Conservation (phyloP, 164 flowering plant species). For the Annona squamosa region DNA sequence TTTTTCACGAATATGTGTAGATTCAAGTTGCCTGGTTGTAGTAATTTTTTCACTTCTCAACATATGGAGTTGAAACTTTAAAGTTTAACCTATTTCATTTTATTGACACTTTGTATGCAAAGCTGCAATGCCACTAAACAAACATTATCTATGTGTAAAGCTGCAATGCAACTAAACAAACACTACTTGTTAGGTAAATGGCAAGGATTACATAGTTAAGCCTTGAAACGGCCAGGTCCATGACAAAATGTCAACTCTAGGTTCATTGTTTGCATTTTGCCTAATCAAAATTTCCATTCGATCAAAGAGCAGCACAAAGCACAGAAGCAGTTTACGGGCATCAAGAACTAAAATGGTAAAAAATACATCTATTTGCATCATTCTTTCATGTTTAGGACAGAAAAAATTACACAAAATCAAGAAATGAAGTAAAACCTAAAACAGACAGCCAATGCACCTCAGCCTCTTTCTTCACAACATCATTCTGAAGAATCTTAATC, state of each 20-base stretch:
- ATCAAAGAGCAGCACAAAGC: no score
- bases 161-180: background rate
- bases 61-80: no score
- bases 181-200: background rate
- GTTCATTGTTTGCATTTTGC: no score
- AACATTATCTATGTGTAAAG: background rate
- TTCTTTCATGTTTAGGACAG: background rate
- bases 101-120: background rate
- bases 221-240: background rate
- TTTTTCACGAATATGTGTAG: no score
- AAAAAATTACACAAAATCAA: background rate
- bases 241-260: background rate
- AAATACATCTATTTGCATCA: background rate
- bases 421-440: background rate
- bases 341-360: background rate
- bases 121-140: background rate
- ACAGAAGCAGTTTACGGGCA: no score
- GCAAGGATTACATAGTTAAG: background rate
- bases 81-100: no score
- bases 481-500: conserved; percentile 49
- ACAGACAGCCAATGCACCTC: conserved; percentile 43
- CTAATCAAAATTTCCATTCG: no score
- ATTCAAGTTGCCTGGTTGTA: no score
- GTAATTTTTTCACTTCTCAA: no score
- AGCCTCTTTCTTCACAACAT: conserved; percentile 47